Percentiles rank a stretch among this genome's conserved stretches.
Conservation (phyloP, 1,284 basidiomycete genomes). For the Phylloboletellus chloephorus region DNA sequence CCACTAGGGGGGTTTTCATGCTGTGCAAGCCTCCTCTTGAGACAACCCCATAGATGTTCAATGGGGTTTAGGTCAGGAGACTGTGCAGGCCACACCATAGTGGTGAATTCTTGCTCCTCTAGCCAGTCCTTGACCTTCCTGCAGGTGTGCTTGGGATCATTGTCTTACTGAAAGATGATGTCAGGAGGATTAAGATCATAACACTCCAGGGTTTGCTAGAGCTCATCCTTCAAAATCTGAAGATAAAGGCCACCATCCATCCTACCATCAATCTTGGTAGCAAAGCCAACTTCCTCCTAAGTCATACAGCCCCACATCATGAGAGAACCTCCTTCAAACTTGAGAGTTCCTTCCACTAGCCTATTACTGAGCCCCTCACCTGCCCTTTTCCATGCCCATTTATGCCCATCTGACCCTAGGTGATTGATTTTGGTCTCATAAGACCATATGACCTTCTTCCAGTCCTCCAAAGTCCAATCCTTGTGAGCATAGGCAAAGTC, state of each 20-base stretch:
- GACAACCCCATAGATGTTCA: neutral
- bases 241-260: neutral
- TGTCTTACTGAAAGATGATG: neutral
- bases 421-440: slow-evolving; percentile 1
- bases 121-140: neutral
- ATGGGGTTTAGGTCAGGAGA: neutral
- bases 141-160: too few species aligned
- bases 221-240: neutral
- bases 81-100: too few species aligned
- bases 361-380: too few species aligned
- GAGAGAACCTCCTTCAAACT: neutral
- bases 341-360: too few species aligned
- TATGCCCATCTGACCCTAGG: neutral
- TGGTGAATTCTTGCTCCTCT: neutral
- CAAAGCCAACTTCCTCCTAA: neutral
- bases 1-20: too few species aligned
- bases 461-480: slow-evolving; percentile 1
- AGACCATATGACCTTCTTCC: slow-evolving; percentile 2
- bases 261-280: neutral
- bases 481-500: too few species aligned
- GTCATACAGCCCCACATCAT: neutral
- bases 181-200: neutral
- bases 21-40: too few species aligned
- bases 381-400: neutral
- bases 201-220: neutral